These are phyloP conservation scores for Aspergillus awamori DNA, from an alignment of 2,329 filamentous ascomycete species.

Conservation along the genomic window DNA sequence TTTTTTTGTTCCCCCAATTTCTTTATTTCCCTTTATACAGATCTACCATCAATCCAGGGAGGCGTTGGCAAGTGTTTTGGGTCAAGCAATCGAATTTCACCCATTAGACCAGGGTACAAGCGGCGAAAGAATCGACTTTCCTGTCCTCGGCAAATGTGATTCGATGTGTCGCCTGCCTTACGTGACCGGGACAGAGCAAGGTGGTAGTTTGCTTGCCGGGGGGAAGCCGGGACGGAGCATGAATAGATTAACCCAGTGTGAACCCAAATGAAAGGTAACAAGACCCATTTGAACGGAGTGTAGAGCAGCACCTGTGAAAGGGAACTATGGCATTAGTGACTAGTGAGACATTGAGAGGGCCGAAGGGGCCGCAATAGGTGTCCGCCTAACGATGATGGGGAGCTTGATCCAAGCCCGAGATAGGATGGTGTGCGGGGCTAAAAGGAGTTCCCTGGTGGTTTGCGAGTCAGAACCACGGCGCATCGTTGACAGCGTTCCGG, in stretches of 20 bases:
- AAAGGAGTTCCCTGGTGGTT: background rate
- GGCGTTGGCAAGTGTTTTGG: background rate
- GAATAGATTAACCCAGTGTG: too few species aligned
- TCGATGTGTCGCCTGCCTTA: background rate
- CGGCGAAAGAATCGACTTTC: background rate
- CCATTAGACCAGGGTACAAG: background rate
- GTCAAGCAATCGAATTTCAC: background rate
- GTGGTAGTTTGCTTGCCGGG: background rate
- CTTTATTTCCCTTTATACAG: background rate
- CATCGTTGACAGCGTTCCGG: background rate
- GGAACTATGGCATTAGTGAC: background rate
- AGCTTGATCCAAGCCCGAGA: slow-evolving; percentile 1
- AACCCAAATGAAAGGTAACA: background rate
- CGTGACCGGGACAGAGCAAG: background rate
- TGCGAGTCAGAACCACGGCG: slow-evolving; percentile 5
- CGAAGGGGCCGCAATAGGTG: background rate
- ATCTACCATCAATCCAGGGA: too few species aligned
- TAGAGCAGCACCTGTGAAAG: background rate
- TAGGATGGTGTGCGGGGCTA: slow-evolving; percentile 1
- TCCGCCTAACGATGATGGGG: background rate
- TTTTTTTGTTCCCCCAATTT: background rate
- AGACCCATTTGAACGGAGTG: background rate
- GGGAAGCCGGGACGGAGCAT: background rate
- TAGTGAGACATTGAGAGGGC: background rate
- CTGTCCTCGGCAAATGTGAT: background rate